Conservation (phyloP, 2,329 filamentous ascomycete genomes). For the Cercospora brassicicola region DNA sequence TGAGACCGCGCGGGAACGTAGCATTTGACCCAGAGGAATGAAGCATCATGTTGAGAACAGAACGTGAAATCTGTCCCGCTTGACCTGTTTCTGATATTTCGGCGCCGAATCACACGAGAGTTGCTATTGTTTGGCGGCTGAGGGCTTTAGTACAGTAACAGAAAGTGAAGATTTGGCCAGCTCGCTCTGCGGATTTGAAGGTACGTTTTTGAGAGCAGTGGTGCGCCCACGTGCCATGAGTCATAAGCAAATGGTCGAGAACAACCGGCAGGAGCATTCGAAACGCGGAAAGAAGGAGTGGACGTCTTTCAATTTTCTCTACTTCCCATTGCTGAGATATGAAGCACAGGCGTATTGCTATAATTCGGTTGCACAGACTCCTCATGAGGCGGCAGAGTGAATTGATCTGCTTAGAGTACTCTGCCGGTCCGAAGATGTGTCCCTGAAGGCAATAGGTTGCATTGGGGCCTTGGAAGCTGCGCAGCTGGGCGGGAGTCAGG, state of each 20-base stretch:
- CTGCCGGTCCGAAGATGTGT: too few relatives aligned
- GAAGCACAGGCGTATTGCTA: too few relatives aligned
- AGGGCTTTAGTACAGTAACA: not conserved
- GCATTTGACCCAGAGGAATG: not conserved
- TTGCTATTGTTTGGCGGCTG: not conserved
- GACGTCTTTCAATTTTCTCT: too few relatives aligned
- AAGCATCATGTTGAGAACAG: not conserved
- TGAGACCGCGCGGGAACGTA: not conserved
- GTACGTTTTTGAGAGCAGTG: not conserved
- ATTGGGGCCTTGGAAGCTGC: not conserved
- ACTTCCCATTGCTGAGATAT: too few relatives aligned
- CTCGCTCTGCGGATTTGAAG: not conserved
- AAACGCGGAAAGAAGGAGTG: too few relatives aligned
- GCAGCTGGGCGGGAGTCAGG: not conserved
- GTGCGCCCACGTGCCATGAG: not conserved
- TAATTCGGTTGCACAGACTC: too few relatives aligned
- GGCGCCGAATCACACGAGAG: not conserved
- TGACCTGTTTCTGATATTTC: not conserved
- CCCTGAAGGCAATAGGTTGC: too few relatives aligned
- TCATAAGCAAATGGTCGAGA: not conserved
- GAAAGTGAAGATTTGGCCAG: not conserved
- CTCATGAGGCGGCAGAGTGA: too few relatives aligned
- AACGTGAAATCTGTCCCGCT: not conserved
- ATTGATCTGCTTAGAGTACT: too few relatives aligned
- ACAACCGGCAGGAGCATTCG: too few relatives aligned